These are phyloP conservation scores for Cornus florida DNA, from an alignment of 148 eudicot species.

Conservation along the genomic window DNA sequence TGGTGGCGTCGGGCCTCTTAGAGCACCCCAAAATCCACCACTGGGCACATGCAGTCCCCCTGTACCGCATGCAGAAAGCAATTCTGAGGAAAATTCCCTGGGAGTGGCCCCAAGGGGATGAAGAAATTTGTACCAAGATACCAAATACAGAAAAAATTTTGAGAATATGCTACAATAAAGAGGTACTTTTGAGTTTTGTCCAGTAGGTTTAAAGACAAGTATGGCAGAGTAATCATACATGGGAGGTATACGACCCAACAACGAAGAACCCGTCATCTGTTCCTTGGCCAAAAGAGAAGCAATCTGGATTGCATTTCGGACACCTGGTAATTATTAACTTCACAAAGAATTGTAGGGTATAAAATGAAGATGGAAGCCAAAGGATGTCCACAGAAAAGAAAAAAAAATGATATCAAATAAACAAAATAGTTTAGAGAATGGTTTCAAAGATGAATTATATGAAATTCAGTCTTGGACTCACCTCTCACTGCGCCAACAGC, in stretches of 20 bases:
- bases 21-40: too few relatives aligned
- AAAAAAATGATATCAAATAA: background rate
- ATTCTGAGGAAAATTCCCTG: too few relatives aligned
- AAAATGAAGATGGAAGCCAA: slow-evolving; percentile 14
- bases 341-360: slow-evolving; percentile 25
- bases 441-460: background rate
- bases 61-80: too few relatives aligned
- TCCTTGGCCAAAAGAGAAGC: slow-evolving; percentile 77
- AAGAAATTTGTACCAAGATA: background rate
- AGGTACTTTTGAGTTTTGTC: background rate
- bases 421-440: background rate
- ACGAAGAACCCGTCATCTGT: slow-evolving; percentile 61
- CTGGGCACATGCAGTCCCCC: too few relatives aligned
- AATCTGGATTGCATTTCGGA: slow-evolving; percentile 75
- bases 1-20: too few relatives aligned
- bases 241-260: slow-evolving; percentile 91
- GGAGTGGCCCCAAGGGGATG: too few relatives aligned
- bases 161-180: background rate
- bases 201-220: background rate
- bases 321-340: slow-evolving; percentile 65
- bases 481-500: slow-evolving; percentile 99
- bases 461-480: slow-evolving; percentile 25
- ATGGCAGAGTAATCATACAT: slow-evolving; percentile 48
- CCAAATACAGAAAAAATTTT: background rate
- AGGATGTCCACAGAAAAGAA: background rate